Base-by-base conservation (phyloP, 306 rosid genomes). In the Benincasa hispida region DNA sequence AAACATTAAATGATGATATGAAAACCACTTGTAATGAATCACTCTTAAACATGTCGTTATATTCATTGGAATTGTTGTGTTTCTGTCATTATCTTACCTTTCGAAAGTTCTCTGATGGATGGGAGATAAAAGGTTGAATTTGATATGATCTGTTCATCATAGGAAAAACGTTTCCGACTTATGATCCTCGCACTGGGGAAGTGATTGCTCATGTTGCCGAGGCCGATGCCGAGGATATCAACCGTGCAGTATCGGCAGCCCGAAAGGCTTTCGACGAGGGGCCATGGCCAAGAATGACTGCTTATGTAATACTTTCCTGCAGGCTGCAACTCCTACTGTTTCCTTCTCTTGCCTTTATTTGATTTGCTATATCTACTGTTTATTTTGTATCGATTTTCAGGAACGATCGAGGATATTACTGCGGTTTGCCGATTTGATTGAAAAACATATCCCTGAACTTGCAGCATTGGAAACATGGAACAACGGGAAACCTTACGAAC, bases 211-310 rank as follows among this genome's bases (percentile, higher is more conserved):
- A 82, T 75, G 94, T 93, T 61, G 94, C 97, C 12, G 97, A 88
- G 81, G 94, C 89, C 1, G 96, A 91, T 58, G 86, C 81, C 10
- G 96, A 93, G 79, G 97, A 93, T 78, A 81, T 93, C 50, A 79
- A 91, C 69, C 96, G 85, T 10, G 98, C 98, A 1, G 97, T 93
- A 22, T 72, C 88, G 24, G 97, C 97, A 48, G 98, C 98, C n/a
- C 92, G 98, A 19, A 89, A 86, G 88, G 98, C 98, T 54, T 93
- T 93, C 12, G 97, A 93, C 75, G 96, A 93, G 78, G 98, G 98
- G 28, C 97, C 97, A 27, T 93, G 98, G 98, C 98, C 98, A 4
- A 93, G 79, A 83, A 90, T 93, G 98, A 28, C 85, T 10, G 87
- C 97, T 72, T 91, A 93, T 88, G 98, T 93, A 84, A 48, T 51